Conservation (phyloP, 441 rosid genomes). For the Raphanus hybrid region DNA sequence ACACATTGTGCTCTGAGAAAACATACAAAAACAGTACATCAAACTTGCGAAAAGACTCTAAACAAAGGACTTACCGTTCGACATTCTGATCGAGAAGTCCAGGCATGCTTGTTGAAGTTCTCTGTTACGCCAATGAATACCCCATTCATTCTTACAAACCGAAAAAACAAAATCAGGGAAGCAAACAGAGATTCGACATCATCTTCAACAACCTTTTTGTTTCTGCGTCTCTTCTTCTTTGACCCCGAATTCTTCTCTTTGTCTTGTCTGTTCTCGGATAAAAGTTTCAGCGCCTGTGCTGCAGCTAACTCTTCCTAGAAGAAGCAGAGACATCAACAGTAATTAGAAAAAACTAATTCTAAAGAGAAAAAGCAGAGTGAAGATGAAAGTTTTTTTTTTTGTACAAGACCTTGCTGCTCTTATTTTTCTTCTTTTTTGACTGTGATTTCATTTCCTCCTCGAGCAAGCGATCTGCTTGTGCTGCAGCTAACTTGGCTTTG, state of each 20-base stretch:
- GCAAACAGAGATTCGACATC: not conserved
- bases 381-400: not conserved
- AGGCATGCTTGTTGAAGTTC: not conserved
- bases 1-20: not conserved
- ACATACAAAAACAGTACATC: not conserved
- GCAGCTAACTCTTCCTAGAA: constrained; percentile 9
- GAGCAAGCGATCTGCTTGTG: constrained; percentile 13
- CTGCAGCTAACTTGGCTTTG: constrained; percentile 13
- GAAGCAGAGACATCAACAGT: not conserved
- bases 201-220: not conserved
- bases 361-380: not conserved
- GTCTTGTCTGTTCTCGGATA: not conserved
- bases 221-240: too few species aligned
- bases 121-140: constrained; percentile 6
- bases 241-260: constrained; percentile 1
- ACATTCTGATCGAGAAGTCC: not conserved
- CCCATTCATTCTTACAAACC: not conserved
- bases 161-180: too few species aligned
- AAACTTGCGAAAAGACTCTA: not conserved
- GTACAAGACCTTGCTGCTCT: not conserved
- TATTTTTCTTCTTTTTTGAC: constrained; percentile 18
- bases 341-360: too few species aligned
- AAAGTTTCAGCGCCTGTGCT: not conserved
- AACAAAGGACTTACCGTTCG: not conserved
- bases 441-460: constrained; percentile 21